These are phyloP conservation scores for Discostella stelligera DNA, from an alignment of 352 stramenopile genomes.

Conservation along the genomic window DNA sequence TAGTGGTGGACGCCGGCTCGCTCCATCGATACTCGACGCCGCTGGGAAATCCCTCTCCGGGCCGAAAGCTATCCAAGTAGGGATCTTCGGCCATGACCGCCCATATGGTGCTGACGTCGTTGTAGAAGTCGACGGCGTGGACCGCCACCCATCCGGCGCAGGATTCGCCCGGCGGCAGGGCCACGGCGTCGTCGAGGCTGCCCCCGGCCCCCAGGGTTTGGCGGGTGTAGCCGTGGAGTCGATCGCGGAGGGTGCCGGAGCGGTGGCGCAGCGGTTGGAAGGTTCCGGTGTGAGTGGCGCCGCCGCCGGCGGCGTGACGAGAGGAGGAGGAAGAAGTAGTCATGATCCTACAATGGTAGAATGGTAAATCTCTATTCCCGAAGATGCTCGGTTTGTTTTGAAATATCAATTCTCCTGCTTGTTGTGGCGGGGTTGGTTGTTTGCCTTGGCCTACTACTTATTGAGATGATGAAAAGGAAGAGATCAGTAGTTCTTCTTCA, in stretches of 20 bases:
- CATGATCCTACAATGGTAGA: too few relatives aligned
- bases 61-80: constrained; percentile 77
- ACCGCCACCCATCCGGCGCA: constrained; percentile 82
- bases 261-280: constrained; percentile 79
- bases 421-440: too few relatives aligned
- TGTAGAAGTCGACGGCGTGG: constrained; percentile 84
- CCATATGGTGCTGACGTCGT: constrained; percentile 82
- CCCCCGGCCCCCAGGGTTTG: constrained; percentile 79
- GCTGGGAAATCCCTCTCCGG: constrained; percentile 78
- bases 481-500: too few relatives aligned
- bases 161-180: constrained; percentile 75
- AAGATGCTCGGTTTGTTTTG: too few relatives aligned
- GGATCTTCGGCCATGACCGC: constrained; percentile 82
- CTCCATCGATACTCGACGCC: constrained; percentile 82
- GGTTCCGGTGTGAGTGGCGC: constrained; percentile 42
- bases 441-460: too few relatives aligned
- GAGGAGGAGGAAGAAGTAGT: neutral
- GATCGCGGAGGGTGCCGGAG: constrained; percentile 72
- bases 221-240: constrained; percentile 82
- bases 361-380: too few relatives aligned
- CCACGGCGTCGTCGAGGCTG: constrained; percentile 76
- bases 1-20: constrained; percentile 41
- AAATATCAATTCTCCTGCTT: too few relatives aligned
- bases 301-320: too few relatives aligned
- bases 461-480: too few relatives aligned